These are phyloP conservation scores for Zychaea mexicana DNA, from an alignment of 371 early-diverging fungal genomes.

Conservation along the genomic window DNA sequence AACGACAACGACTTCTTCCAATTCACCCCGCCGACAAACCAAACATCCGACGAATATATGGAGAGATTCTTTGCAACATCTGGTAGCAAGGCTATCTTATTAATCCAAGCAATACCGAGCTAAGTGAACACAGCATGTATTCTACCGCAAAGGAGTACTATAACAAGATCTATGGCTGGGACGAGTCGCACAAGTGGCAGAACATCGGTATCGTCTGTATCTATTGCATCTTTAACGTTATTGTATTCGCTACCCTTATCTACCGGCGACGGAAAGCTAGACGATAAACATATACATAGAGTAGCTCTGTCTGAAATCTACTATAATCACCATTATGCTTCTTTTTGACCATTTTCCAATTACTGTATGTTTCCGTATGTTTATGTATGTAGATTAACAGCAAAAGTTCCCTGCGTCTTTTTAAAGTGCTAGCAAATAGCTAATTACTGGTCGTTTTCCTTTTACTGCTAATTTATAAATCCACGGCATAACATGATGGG, in stretches of 20 bases:
- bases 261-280: conserved; percentile 22
- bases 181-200: conserved; percentile 63
- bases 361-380: too few relatives aligned
- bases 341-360: too few relatives aligned
- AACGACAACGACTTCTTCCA: conserved; percentile 38
- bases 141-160: conserved; percentile 52
- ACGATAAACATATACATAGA: conserved; percentile 23
- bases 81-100: conserved; percentile 55
- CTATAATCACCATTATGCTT: too few relatives aligned
- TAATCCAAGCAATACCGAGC: conserved; percentile 37
- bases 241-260: conserved; percentile 33
- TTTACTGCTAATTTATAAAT: too few relatives aligned
- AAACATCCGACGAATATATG: conserved; percentile 61
- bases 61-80: conserved; percentile 40
- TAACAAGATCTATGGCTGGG: conserved; percentile 43
- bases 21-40: conserved; percentile 54
- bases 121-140: conserved; percentile 63
- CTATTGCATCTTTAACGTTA: conserved; percentile 50
- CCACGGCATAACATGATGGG: too few relatives aligned
- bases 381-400: too few relatives aligned
- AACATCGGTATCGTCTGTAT: conserved; percentile 61
- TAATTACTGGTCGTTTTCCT: too few relatives aligned
- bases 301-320: too few relatives aligned
- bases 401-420: too few relatives aligned
- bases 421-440: too few relatives aligned